These are phyloP conservation scores for Ophiostoma ulmi DNA, from an alignment of 2,329 filamentous ascomycete species.

Conservation along the genomic window DNA sequence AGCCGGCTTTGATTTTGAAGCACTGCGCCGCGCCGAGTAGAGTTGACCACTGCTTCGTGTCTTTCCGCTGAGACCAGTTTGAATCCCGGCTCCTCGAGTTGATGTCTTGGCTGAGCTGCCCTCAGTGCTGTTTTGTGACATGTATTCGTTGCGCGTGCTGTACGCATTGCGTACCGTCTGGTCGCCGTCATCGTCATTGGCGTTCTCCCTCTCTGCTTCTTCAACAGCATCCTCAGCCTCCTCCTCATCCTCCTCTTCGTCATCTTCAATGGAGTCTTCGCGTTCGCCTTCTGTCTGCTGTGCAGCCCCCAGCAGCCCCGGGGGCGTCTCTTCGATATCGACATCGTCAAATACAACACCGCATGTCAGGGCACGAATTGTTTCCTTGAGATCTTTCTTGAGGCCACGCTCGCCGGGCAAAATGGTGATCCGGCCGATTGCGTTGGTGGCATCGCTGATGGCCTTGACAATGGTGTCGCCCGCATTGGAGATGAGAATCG, in stretches of 20 bases:
- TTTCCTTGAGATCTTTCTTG: slow-evolving; percentile 41
- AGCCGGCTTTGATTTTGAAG: background rate
- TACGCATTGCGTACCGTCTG: background rate
- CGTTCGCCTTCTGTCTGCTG: slow-evolving; percentile 30
- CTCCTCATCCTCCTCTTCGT: slow-evolving; percentile 30
- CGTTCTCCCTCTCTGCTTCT: slow-evolving; percentile 27
- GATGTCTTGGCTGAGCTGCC: background rate
- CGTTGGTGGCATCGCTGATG: slow-evolving; percentile 51
- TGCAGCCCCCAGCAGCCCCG: slow-evolving; percentile 41
- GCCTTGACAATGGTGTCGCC: slow-evolving; percentile 73
- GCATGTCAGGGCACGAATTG: slow-evolving; percentile 40
- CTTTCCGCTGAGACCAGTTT: background rate
- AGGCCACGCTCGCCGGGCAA: slow-evolving; percentile 53
- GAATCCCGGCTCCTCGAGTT: background rate
- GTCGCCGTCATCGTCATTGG: slow-evolving; percentile 14
- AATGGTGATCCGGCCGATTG: slow-evolving; percentile 56
- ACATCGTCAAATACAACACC: slow-evolving; percentile 40
- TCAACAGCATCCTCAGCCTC: slow-evolving; percentile 30
- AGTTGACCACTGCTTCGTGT: background rate
- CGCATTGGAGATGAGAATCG: slow-evolving; percentile 76
- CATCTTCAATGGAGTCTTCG: slow-evolving; percentile 25
- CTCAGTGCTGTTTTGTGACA: background rate
- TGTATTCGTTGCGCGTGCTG: background rate
- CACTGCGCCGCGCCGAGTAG: background rate
- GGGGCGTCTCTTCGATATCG: slow-evolving; percentile 35